A percentile compares a stretch with the other conserved stretches of the same genome.
These are phyloP conservation scores for Pelagomonas calceolata DNA, from an alignment of 108 stramenopile species.

Conservation along the genomic window DNA sequence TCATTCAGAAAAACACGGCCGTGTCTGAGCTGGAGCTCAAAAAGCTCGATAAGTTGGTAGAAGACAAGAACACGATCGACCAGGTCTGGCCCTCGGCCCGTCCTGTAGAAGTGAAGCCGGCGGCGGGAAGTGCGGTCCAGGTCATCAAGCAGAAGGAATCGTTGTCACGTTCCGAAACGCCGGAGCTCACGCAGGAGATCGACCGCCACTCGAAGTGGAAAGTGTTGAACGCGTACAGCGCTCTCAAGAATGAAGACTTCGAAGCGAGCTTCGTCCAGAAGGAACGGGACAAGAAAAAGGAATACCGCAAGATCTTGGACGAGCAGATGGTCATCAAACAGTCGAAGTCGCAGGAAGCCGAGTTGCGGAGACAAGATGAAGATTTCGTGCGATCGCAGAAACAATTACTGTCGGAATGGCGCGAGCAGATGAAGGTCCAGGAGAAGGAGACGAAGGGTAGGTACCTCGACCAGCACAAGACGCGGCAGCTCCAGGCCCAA, in stretches of 20 bases:
- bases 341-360: background rate
- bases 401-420: background rate
- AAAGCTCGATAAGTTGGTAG: background rate
- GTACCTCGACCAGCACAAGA: background rate
- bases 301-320: background rate
- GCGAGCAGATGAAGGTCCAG: background rate
- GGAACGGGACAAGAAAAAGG: background rate
- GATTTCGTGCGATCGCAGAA: background rate
- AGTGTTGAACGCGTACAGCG: background rate
- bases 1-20: background rate
- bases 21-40: background rate
- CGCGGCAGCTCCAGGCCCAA: background rate
- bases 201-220: background rate
- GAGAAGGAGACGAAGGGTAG: background rate
- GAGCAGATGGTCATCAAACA: background rate
- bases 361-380: background rate
- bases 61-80: no score
- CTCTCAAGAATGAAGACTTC: background rate
- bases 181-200: no score
- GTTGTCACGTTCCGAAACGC: no score
- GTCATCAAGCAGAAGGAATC: no score
- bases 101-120: no score
- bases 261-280: background rate
- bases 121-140: no score
- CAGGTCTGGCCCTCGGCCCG: no score